Evolutionary conservation across 176 grass and related monocot genomes (phyloP), one percentile per base, ranked within the genome.

Genomic region (Cenchrus purpureus): DNA sequence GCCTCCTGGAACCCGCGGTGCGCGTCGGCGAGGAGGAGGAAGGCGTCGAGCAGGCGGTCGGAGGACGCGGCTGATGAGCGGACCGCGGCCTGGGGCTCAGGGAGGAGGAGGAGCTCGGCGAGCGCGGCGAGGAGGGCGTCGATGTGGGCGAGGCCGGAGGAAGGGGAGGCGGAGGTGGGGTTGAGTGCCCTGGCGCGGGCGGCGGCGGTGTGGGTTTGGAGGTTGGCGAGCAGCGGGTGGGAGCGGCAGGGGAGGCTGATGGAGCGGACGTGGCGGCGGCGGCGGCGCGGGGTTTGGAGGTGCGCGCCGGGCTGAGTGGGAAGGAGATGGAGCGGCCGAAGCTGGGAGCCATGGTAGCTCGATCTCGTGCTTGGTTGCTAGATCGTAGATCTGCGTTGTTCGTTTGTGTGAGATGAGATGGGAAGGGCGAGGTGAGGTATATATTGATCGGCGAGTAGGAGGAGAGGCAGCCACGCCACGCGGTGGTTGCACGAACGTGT

Each of bases 301-400:
- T 37, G 16, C 78, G 80, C 46, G 83, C 71, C 25, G 92, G 60
- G 42, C 82, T 94, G 8, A 90, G 28, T 0, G 91, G 88, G 79
- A 93, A 89, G 15, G 91, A 90, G 81, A 93, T 93, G 22, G 91
- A 93, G 37, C 92, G 86, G 0, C 84, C 89, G 62, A 94, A 91
- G 84, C 29, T 82, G 0, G 66, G 78, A 64, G 81, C 79, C 92
- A 94, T 94, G 62, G 4, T 17, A 5, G 43, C 43, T 3, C 2
- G 5, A 44, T 44, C 5, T 44, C 43, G 2, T 15, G 5, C 12
- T 3, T 56, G 8, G 43, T 25, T 44, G 62, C 15, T 19, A 16
- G 7, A 53, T 37, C 37, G 51, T 31, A 37, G 46, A 17, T 78
- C 52, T 42, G 49, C 20, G 66, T 46, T 6, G 7, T 59, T 71